phyloP scores from a whole-genome alignment of 2,329 filamentous ascomycete species.

The Penicillium glabrum region DNA sequence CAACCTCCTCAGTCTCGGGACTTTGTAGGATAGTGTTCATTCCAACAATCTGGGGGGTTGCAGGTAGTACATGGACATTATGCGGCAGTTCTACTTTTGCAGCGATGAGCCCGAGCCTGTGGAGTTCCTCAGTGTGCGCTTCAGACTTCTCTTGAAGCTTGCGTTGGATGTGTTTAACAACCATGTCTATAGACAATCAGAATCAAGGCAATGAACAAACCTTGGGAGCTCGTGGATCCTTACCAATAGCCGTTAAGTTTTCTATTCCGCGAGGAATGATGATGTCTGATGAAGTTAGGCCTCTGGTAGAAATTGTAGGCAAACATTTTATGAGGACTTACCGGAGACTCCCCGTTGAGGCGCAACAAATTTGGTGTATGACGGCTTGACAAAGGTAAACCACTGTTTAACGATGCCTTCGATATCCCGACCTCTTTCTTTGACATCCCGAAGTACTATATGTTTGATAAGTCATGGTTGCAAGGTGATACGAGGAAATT shows the following conservation, averaged over 20 bases:
- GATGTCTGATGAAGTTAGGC: conserved; percentile 59
- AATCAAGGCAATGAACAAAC: conserved; percentile 2
- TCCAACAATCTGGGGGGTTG: conserved; percentile 76
- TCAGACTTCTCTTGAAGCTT: conserved; percentile 84
- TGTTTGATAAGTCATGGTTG: background rate
- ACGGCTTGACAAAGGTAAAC: conserved; percentile 95
- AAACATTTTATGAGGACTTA: conserved; percentile 38
- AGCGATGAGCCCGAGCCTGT: conserved; percentile 70
- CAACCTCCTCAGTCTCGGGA: conserved; percentile 74
- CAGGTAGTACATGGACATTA: conserved; percentile 71
- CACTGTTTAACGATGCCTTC: conserved; percentile 98
- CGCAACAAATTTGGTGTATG: conserved; percentile 90
- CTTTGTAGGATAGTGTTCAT: conserved; percentile 92
- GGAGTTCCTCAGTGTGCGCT: conserved; percentile 76
- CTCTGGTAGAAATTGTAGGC: too few relatives aligned
- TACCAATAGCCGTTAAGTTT: conserved; percentile 81
- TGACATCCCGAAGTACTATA: conserved; percentile 79
- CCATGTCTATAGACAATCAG: conserved; percentile 64
- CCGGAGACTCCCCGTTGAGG: conserved; percentile 85
- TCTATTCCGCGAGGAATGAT: conserved; percentile 94
- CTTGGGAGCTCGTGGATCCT: background rate
- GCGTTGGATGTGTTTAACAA: conserved; percentile 87
- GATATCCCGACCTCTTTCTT: conserved; percentile 84
- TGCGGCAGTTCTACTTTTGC: conserved; percentile 71
- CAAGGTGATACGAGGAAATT: background rate